phyloP scores from a whole-genome alignment of 768 basidiomycete genomes.

The Rhizopogon sp. region DNA sequence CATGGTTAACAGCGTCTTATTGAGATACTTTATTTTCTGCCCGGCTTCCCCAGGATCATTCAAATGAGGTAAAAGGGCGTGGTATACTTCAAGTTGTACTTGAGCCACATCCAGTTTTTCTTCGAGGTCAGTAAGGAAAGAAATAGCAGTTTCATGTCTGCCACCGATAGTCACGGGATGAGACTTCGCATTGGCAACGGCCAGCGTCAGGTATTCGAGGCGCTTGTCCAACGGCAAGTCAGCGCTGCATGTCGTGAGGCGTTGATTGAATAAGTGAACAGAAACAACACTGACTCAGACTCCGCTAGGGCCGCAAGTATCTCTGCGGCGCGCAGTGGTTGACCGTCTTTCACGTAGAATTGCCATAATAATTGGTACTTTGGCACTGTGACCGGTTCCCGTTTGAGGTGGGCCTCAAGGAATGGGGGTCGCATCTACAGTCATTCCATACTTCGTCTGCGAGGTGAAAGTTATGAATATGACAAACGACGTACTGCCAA shows the following conservation, averaged over 20 bases:
- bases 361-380: slow-evolving; percentile 94
- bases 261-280: background rate
- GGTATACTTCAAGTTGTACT: slow-evolving; percentile 90
- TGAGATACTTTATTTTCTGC: slow-evolving; percentile 55
- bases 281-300: slow-evolving; percentile 55
- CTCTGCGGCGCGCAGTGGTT: slow-evolving; percentile 83
- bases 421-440: slow-evolving; percentile 77
- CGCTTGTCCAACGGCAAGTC: slow-evolving; percentile 66
- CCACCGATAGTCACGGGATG: slow-evolving; percentile 77
- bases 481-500: slow-evolving; percentile 63
- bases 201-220: slow-evolving; percentile 88
- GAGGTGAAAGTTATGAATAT: slow-evolving; percentile 1
- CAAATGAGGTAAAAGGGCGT: slow-evolving; percentile 56
- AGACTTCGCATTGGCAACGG: slow-evolving; percentile 94
- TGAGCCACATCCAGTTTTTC: slow-evolving; percentile 97
- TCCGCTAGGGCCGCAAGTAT: slow-evolving; percentile 82
- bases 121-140: slow-evolving; percentile 91
- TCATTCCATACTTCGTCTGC: slow-evolving; percentile 7
- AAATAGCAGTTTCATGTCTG: slow-evolving; percentile 84
- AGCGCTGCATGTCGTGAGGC: slow-evolving; percentile 41
- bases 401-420: slow-evolving; percentile 82
- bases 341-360: slow-evolving; percentile 90
- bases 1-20: slow-evolving; percentile 66
- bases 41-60: slow-evolving; percentile 59
- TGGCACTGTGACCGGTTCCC: slow-evolving; percentile 73